Evolutionary conservation across 306 rosid species (phyloP).

Genomic region (Citrullus mucosospermus): DNA sequence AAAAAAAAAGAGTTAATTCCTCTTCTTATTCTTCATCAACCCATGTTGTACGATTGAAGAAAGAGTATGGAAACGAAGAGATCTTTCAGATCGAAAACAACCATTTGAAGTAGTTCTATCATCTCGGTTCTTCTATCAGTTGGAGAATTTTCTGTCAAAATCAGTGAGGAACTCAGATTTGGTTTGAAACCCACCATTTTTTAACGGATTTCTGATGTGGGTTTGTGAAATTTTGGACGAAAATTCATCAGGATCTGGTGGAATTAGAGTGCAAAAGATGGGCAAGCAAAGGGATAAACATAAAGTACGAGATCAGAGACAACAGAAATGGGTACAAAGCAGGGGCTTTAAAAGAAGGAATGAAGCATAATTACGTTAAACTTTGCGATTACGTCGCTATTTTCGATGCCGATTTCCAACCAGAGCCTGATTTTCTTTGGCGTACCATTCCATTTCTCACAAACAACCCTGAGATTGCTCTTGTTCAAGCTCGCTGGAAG

Average conservation of each 20-base stretch:
- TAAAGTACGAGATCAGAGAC: constrained; percentile 74
- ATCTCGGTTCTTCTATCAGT: background rate
- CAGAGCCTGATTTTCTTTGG: constrained; percentile 66
- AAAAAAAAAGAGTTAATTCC: background rate
- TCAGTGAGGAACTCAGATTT: background rate
- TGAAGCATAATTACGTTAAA: constrained; percentile 77
- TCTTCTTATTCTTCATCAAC: background rate
- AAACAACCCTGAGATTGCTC: constrained; percentile 53
- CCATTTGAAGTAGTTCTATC: background rate
- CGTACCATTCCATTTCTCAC: constrained; percentile 61
- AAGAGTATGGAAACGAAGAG: background rate
- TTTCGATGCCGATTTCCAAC: constrained; percentile 92
- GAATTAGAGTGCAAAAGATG: constrained; percentile 66
- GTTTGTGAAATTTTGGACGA: background rate
- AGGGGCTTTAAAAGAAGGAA: constrained; percentile 80
- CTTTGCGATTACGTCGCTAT: constrained; percentile 77
- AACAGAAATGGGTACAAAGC: constrained; percentile 88
- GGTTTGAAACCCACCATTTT: background rate
- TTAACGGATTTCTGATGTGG: constrained; percentile 1
- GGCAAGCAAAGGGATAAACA: constrained; percentile 74
- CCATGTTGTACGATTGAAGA: background rate
- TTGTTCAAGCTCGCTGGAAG: constrained; percentile 90
- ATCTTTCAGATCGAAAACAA: background rate
- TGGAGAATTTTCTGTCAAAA: background rate
- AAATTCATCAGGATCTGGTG: constrained; percentile 47